Evolutionary conservation across 2,329 filamentous ascomycete genomes (phyloP).

Genomic region (Stagonosporopsis rhizophila): DNA sequence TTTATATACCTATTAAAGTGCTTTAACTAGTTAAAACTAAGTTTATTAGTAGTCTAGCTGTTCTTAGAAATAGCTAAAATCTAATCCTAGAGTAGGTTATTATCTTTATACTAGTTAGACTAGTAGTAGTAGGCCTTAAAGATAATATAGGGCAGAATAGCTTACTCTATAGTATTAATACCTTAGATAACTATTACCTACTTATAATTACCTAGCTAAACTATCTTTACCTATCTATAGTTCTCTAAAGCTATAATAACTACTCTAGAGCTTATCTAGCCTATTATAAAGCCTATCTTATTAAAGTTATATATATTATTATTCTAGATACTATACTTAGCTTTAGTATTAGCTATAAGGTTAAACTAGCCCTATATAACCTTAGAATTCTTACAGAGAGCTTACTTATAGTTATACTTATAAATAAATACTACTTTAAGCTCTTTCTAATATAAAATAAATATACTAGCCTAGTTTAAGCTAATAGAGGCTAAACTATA

Average conservation of each 20-base stretch:
- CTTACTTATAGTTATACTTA: constrained; percentile 2
- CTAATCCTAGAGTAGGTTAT: too few species aligned
- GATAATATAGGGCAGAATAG: too few species aligned
- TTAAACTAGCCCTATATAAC: constrained; percentile 1
- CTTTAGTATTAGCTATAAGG: constrained; percentile 3
- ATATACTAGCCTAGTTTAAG: too few species aligned
- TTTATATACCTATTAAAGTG: too few species aligned
- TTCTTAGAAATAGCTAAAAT: too few species aligned
- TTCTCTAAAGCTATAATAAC: constrained; percentile 2
- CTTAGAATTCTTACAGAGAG: neutral
- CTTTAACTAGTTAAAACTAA: too few species aligned
- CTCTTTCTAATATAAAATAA: too few species aligned
- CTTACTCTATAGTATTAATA: neutral
- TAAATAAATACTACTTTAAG: too few species aligned
- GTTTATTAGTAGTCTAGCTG: too few species aligned
- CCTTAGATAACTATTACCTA: neutral
- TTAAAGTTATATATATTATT: constrained; percentile 22
- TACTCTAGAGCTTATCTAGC: constrained; percentile 1
- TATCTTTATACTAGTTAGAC: too few species aligned
- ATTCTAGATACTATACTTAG: constrained; percentile 16
- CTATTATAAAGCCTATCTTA: constrained; percentile 25
- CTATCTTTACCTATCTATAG: neutral
- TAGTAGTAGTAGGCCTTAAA: too few species aligned
- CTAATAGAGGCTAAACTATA: too few species aligned
- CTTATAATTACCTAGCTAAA: neutral